phyloP scores from a whole-genome alignment of 805 yeast species.

The Vanderwaltozyma yarrowii region DNA sequence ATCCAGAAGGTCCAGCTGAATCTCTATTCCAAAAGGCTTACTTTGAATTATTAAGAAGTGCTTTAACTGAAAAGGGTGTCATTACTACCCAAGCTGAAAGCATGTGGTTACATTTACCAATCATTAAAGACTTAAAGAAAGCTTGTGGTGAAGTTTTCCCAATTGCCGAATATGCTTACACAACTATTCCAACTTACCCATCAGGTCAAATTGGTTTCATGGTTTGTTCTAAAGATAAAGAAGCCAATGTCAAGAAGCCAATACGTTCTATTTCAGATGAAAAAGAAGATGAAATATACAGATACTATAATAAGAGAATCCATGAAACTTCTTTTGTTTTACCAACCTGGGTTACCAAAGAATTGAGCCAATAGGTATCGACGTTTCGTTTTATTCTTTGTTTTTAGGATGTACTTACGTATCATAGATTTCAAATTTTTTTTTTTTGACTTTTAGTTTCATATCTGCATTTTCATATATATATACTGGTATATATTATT shows the following conservation, averaged over 20 bases:
- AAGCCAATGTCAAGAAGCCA: conserved; percentile 58
- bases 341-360: conserved; percentile 79
- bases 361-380: conserved; percentile 22
- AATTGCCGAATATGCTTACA: conserved; percentile 80
- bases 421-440: no score
- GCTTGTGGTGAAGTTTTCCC: conserved; percentile 85
- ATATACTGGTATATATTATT: no score
- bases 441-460: no score
- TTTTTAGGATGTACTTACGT: no score
- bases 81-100: conserved; percentile 91
- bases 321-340: conserved; percentile 85
- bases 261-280: conserved; percentile 51
- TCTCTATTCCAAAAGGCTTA: conserved; percentile 86
- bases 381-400: background rate
- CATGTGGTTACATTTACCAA: conserved; percentile 83
- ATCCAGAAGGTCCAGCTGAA: conserved; percentile 98
- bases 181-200: conserved; percentile 93
- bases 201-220: conserved; percentile 97
- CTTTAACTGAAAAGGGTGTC: conserved; percentile 90
- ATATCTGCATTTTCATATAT: no score
- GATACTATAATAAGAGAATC: conserved; percentile 74
- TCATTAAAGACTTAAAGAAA: conserved; percentile 70
- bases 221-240: conserved; percentile 77
- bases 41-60: conserved; percentile 71
- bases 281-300: conserved; percentile 54